Evolutionary conservation across 306 rosid genomes (phyloP), one percentile per base, ranked within the genome.

Genomic region (Castanea mollissima): DNA sequence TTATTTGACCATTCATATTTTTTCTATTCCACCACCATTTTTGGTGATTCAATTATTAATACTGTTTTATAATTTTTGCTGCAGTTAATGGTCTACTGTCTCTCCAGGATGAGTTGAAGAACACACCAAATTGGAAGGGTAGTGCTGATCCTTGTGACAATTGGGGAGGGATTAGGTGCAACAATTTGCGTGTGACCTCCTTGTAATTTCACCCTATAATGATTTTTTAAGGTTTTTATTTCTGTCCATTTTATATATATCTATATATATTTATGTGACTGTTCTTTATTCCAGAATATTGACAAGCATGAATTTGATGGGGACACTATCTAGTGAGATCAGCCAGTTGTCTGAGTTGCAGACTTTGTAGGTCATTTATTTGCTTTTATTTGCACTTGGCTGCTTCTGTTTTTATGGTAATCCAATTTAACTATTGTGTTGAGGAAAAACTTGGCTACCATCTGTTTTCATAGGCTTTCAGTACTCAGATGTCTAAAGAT

Each of bases 111-210:
- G 76, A 18, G 2, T 78, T 81, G 84, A 14, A 76, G 73, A 78
- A 81, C 78, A 51, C 27, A 2, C 89, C 89, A 7, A 71, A 63
- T 76, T 88, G 91, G 89, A 75, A 7, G 20, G 73, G 69, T 34
- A 34, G 35, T 27, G 52, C 83, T 1, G 76, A 88, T 83, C 87
- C 89, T 76, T 85, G 74, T 29, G 82, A 31, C 51, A 23, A 18
- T 23, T 85, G 91, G 91, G 81, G 12, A 1, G 91, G 89, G 52
- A 85, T 88, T 76, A 41, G 38, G 75, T 88, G 91, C 76, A 12
- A 1, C 51, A 51, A 78, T 38, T 29, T 81, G 27, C 85, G 84
- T 2, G 55, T 88, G 71, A 81, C 52, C 44, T 23, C 81, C 80
- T 72, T 88, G 89, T 88, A 83, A 25, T 27, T 65, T 64, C 71